Conservation (phyloP, 495 filamentous ascomycete genomes). For the Tuber microsphaerosporum region DNA sequence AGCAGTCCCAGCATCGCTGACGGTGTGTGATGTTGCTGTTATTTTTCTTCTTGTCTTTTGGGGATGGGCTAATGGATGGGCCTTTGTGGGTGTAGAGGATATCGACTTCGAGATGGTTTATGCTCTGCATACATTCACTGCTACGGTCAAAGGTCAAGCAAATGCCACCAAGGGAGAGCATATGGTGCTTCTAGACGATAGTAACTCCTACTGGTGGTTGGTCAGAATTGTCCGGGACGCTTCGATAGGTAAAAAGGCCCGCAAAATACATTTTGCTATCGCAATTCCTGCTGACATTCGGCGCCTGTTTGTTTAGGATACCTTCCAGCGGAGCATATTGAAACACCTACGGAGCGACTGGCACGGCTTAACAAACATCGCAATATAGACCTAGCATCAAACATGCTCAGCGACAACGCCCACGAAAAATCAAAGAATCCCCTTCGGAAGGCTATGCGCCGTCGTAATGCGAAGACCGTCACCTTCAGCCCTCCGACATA, state of each 20-base stretch:
- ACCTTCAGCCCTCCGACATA: conserved; percentile 80
- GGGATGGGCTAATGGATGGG: conserved; percentile 68
- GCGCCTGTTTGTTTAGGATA: conserved; percentile 57
- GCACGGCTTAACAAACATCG: conserved; percentile 94
- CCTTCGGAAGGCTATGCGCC: conserved; percentile 79
- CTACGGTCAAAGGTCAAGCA: conserved; percentile 95
- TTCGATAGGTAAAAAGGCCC: conserved; percentile 66
- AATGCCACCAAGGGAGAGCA: conserved; percentile 98
- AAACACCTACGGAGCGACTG: conserved; percentile 91
- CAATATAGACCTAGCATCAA: conserved; percentile 92
- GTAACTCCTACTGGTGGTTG: conserved; percentile 99
- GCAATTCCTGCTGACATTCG: conserved; percentile 8
- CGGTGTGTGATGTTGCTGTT: conserved; percentile 70
- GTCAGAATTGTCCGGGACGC: conserved; percentile 94
- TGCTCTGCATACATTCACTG: conserved; percentile 92
- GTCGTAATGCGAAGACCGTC: conserved; percentile 82
- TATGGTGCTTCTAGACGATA: conserved; percentile 99
- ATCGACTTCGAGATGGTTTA: conserved; percentile 99
- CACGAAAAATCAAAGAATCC: conserved; percentile 82
- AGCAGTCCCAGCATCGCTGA: conserved; percentile 98
- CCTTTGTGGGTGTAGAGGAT: conserved; percentile 62
- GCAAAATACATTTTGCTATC: not conserved
- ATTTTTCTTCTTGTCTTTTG: conserved; percentile 42
- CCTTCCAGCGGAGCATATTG: conserved; percentile 94
- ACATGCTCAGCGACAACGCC: conserved; percentile 82